These are phyloP conservation scores for Excoecaria agallocha DNA, from an alignment of 345 rosid genomes.

Conservation along the genomic window DNA sequence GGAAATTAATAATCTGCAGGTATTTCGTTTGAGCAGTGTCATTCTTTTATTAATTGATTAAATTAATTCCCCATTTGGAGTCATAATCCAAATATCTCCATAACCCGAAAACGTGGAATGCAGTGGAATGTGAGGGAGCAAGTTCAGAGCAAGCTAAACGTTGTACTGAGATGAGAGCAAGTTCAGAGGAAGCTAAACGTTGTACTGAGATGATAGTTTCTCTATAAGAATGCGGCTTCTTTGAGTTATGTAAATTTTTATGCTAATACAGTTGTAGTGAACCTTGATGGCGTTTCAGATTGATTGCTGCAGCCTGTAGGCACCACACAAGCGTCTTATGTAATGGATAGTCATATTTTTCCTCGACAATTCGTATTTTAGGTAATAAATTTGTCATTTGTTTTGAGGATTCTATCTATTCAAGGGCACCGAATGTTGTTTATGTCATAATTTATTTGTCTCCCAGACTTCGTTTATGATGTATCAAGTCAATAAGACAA, in stretches of 20 bases:
- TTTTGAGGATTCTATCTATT: too few species aligned
- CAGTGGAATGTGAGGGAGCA: slow-evolving; percentile 84
- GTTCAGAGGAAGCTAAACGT: slow-evolving; percentile 78
- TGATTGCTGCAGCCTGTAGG: background rate
- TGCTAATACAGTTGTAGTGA: background rate
- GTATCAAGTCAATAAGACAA: too few species aligned
- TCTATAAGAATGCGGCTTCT: background rate
- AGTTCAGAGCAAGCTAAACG: slow-evolving; percentile 73
- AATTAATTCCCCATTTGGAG: background rate
- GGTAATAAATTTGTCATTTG: too few species aligned
- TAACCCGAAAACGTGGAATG: slow-evolving; percentile 19
- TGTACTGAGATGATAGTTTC: slow-evolving; percentile 53
- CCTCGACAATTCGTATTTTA: background rate
- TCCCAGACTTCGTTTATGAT: too few species aligned
- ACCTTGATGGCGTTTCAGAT: slow-evolving; percentile 1
- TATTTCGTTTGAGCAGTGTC: slow-evolving; percentile 6
- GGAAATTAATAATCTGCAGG: slow-evolving; percentile 87
- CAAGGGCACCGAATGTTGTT: too few species aligned
- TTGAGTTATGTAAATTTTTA: background rate
- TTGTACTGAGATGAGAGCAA: slow-evolving; percentile 69
- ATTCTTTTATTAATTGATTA: background rate
- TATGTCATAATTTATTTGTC: too few species aligned
- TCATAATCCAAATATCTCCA: background rate
- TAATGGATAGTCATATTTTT: background rate
- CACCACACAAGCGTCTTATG: background rate